Evolutionary conservation across 768 basidiomycete species (phyloP).

Genomic region (Coprinopsis cinerea): DNA sequence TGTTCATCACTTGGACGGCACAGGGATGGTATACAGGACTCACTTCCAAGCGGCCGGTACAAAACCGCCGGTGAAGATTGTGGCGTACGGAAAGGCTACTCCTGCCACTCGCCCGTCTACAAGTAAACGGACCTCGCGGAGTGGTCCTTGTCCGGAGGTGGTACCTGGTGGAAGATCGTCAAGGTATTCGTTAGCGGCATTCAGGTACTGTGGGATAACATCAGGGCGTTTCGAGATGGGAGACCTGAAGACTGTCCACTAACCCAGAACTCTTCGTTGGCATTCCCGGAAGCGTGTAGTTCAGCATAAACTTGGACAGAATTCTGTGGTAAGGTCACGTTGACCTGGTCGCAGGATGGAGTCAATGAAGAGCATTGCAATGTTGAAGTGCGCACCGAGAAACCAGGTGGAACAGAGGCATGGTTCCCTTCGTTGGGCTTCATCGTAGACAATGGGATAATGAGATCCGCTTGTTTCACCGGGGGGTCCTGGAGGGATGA

Average conservation of each 20-base stretch:
- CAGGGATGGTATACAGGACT: neutral
- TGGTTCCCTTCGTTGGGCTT: conserved; percentile 59
- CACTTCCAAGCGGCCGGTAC: conserved; percentile 67
- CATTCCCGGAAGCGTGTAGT: conserved; percentile 59
- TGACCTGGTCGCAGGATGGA: conserved; percentile 38
- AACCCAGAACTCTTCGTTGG: conserved; percentile 75
- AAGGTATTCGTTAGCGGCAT: conserved; percentile 56
- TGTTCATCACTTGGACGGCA: neutral
- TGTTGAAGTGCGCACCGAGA: conserved; percentile 60
- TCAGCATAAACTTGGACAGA: conserved; percentile 64
- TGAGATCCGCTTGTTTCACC: conserved; percentile 53
- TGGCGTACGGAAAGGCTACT: conserved; percentile 45
- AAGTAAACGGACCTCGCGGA: conserved; percentile 43
- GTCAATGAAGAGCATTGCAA: conserved; percentile 2
- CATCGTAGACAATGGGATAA: conserved; percentile 66
- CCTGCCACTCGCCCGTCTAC: conserved; percentile 44
- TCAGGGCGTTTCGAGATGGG: neutral
- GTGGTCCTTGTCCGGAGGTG: conserved; percentile 39
- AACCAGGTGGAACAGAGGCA: conserved; percentile 70
- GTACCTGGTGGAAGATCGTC: conserved; percentile 42
- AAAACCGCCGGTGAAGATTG: conserved; percentile 74
- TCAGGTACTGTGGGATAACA: conserved; percentile 73
- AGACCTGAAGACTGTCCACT: neutral
- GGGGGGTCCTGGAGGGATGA: conserved; percentile 53
- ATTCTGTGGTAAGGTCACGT: conserved; percentile 65